Conservation (phyloP, 73 alveolate species). For the Paramecium biaurelia region DNA sequence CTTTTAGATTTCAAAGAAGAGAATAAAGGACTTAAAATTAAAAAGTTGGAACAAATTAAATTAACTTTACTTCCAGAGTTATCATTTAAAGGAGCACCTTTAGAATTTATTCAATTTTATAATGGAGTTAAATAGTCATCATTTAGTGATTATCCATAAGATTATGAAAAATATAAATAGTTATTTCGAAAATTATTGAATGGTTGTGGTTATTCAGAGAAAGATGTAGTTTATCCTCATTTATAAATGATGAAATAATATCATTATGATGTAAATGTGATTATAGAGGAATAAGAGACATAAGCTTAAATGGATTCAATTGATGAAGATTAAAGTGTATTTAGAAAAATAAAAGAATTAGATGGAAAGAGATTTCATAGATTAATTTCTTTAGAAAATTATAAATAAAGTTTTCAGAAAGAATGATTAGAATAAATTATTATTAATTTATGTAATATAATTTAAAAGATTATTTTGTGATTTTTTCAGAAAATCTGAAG, state of each 20-base stretch:
- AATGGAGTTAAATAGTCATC: neutral
- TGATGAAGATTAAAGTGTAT: neutral
- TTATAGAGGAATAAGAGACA: neutral
- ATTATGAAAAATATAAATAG: neutral
- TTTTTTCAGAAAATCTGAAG: neutral
- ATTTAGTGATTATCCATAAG: neutral
- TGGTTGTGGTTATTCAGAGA: neutral
- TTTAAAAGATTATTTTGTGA: neutral
- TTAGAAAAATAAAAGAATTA: neutral
- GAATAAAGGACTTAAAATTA: neutral
- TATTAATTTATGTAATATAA: neutral
- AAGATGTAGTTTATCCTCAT: neutral
- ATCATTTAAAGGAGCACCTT: conserved; percentile 11
- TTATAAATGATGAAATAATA: neutral
- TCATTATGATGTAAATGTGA: neutral
- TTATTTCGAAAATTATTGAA: neutral
- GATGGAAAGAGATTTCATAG: neutral
- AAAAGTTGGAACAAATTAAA: neutral
- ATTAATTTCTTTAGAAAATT: neutral
- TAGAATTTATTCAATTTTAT: neutral
- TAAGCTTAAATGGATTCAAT: neutral
- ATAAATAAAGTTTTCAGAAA: neutral
- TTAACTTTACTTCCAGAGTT: neutral
- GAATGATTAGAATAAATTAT: neutral
- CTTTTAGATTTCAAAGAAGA: neutral